phyloP scores from a whole-genome alignment of 2,329 filamentous ascomycete species.

The Pseudocercospora cruenta region DNA sequence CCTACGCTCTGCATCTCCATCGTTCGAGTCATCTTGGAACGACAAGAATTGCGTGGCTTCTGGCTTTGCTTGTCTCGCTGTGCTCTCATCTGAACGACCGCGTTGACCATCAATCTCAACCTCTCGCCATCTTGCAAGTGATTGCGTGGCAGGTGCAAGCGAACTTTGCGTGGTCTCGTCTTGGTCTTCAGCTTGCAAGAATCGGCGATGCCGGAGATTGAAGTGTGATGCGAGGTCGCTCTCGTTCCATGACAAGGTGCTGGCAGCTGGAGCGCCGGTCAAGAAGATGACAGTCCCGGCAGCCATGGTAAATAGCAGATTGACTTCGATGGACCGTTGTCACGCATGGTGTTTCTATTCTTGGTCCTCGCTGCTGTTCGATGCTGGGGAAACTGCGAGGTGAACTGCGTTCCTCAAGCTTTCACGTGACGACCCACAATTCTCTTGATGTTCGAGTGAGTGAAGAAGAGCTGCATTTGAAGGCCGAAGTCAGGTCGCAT shows the following conservation, averaged over 20 bases:
- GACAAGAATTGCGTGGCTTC: constrained; percentile 36
- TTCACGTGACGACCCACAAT: constrained; percentile 4
- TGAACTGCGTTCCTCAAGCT: neutral
- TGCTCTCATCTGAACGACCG: neutral
- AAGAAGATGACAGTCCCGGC: constrained; percentile 50
- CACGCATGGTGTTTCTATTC: neutral
- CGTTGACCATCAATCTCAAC: constrained; percentile 19
- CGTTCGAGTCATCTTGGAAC: constrained; percentile 19
- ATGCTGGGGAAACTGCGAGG: neutral
- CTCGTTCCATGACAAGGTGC: constrained; percentile 59
- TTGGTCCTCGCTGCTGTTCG: neutral
- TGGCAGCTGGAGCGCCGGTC: constrained; percentile 63
- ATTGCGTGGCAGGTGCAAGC: neutral
- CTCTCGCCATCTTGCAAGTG: constrained; percentile 34
- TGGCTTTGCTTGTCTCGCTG: neutral
- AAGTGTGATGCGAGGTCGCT: constrained; percentile 39
- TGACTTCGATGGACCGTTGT: neutral
- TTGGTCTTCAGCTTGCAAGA: constrained; percentile 19
- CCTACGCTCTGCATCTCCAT: constrained; percentile 42
- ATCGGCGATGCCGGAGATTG: constrained; percentile 45
- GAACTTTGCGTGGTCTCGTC: constrained; percentile 13
- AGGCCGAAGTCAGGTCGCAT: neutral
- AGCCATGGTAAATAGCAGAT: constrained; percentile 3
- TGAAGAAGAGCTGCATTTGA: neutral
- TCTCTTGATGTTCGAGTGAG: neutral